A percentile compares a stretch with the other conserved stretches of the same genome.
Conservation (phyloP, 2,329 filamentous ascomycete genomes). For the Colletotrichum liaoningense region DNA sequence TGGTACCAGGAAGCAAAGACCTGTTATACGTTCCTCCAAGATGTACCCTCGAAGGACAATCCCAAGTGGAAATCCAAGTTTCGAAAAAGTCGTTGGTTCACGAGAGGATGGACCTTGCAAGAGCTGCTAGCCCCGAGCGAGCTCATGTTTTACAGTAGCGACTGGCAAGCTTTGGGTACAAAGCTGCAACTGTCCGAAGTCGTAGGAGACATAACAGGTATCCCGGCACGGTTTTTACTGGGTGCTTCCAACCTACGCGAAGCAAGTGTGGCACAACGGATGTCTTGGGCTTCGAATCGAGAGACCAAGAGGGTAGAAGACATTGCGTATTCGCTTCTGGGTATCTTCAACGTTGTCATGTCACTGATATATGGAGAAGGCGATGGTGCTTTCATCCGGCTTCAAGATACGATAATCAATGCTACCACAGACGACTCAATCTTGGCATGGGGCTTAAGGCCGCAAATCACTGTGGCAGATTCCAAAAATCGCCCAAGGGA, state of each 20-base stretch:
- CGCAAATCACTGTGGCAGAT: neutral
- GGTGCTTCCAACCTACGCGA: conserved; percentile 7
- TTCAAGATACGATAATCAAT: conserved; percentile 37
- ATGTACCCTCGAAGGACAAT: neutral
- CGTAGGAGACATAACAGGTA: conserved; percentile 44
- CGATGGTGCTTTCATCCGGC: conserved; percentile 30
- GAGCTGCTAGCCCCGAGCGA: conserved; percentile 40
- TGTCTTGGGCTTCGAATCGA: conserved; percentile 38
- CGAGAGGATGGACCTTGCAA: conserved; percentile 39
- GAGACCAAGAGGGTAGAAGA: conserved; percentile 35
- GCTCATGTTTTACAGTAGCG: conserved; percentile 38
- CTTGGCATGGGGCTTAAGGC: conserved; percentile 33
- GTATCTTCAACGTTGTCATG: conserved; percentile 37
- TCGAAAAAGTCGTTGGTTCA: conserved; percentile 38
- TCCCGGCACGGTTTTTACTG: conserved; percentile 35
- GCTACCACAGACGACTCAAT: conserved; percentile 37
- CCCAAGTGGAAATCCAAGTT: neutral
- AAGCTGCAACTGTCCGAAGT: conserved; percentile 29
- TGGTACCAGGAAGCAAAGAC: conserved; percentile 37
- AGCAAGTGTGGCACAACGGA: conserved; percentile 38
- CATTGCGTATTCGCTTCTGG: conserved; percentile 38
- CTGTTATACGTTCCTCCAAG: conserved; percentile 38
- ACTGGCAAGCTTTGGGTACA: conserved; percentile 35
- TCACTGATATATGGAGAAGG: conserved; percentile 38
- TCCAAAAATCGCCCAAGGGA: too few relatives aligned